Evolutionary conservation across 2,329 filamentous ascomycete genomes (phyloP), one percentile per base, ranked within the genome.

Genomic region (Pseudopyrenochaeta lycopersici): DNA sequence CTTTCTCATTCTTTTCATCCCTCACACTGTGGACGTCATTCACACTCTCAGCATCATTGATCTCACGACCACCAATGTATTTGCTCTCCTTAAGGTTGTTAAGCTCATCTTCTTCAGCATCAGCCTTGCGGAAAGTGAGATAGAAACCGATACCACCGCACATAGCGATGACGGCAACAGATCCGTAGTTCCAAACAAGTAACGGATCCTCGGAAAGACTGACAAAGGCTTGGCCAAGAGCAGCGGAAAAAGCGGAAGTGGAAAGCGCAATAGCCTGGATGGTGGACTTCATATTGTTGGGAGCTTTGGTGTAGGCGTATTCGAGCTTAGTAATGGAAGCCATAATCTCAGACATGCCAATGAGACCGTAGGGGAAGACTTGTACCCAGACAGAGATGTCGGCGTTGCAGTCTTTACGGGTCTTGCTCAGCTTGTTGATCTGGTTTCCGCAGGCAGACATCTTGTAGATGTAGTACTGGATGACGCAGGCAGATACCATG

Each of bases 281-380:
- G 17, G 73, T 70, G 3, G 73, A 76, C 42, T 73, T 72, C 87
- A 91, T 90, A 68, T 81, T 85, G n/a, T 82, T 80, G 1, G 89
- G 88, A 0, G 70, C 88, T 41, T 71, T 72, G 45, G 68, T 72
- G 53, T 71, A 72, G 1, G 69, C 69, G 48, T 90, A 90, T 70
- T 91, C 88, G 11, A 89, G 82, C 61, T 86, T 86, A 1, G 88
- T 89, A 58, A 90, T 86, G n/a, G 85, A 88, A 39, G 85, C 84
- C 62, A 88, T 83, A 41, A 88, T 85, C 67, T 88, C 85, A 0
- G 84, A 79, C 44, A 87, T 74, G 14, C 82, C 85, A 12, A 86
- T 84, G 35, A 87, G 78, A 9, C 78, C 74, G 56, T 84, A 83
- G 7, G 80, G 77, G n/a, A 81, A 79, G 2, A 82, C 73, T 58